Evolutionary conservation across 805 yeast species (phyloP), one percentile per base, ranked within the genome.

Genomic region (Myxozyma lipomycoides): DNA sequence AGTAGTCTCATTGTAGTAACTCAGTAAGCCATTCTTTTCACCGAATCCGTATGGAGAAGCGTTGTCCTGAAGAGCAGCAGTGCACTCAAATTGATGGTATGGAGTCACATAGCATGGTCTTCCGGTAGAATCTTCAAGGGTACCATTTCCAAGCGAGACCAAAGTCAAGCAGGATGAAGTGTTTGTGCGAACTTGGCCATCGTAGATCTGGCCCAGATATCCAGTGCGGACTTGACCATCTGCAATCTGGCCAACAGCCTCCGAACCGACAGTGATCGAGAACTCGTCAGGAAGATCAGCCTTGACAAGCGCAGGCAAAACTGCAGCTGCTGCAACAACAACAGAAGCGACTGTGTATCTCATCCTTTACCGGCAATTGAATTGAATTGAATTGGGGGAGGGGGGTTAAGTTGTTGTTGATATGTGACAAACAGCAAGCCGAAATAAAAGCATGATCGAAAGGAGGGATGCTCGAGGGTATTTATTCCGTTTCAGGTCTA

Each of bases 81-180:
- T 36, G 26, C 59, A 55, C 49, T 55, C 58, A 36, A 55, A 55
- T 51, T 55, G 59, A 36, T 45, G 50, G 46, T 54, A 53, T n/a
- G 57, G 58, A 25, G 59, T 55, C 40, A 55, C 54, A 40, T 55
- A 55, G 49, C 59, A 55, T 6, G 59, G 58, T 19, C 59, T 49
- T 15, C 59, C 59, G 41, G 30, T 32, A 41, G 46, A 37, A 45
- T 55, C 58, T 51, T 52, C 37, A 26, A 55, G 51, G 19, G 57
- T 55, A 32, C 59, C 59, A 44, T 55, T 55, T 28, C 36, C 35
- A 21, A 38, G 3, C 17, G 44, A 40, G 28, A 28, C 43, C 24
- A 55, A 49, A 22, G 54, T 45, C 36, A 52, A 39, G 49, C 58
- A 52, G 34, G 54, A 18, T 15, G 53, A 45, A 28, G 19, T 34